Conservation (phyloP, 2,329 filamentous ascomycete genomes). For the Penicillium glabrum region DNA sequence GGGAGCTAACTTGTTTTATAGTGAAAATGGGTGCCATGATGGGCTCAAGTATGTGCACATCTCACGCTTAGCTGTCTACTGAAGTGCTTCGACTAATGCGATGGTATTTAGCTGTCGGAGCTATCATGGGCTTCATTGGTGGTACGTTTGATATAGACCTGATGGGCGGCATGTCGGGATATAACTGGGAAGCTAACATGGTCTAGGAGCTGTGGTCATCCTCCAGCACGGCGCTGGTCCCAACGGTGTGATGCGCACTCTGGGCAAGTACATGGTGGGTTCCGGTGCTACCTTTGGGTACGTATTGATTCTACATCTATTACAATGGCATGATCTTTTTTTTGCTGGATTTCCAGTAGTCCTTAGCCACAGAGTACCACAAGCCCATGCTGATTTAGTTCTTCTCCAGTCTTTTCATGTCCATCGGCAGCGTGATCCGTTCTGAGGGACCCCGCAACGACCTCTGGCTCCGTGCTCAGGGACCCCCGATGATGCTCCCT, state of each 20-base stretch:
- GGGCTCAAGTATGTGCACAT: constrained; percentile 78
- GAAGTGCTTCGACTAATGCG: constrained; percentile 16
- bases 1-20: constrained; percentile 45
- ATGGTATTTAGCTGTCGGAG: constrained; percentile 71
- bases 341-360: background rate
- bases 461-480: constrained; percentile 72
- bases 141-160: constrained; percentile 57
- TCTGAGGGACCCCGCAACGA: constrained; percentile 80
- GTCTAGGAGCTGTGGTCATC: constrained; percentile 81
- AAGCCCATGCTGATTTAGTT: background rate
- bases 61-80: background rate
- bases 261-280: constrained; percentile 95
- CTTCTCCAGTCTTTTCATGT: constrained; percentile 82
- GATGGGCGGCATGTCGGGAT: background rate
- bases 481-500: constrained; percentile 70
- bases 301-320: constrained; percentile 21
- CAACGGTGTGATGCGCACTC: constrained; percentile 88
- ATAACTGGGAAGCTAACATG: constrained; percentile 2
- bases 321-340: background rate
- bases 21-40: constrained; percentile 99
- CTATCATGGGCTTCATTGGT: constrained; percentile 97
- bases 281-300: constrained; percentile 97
- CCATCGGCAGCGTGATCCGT: constrained; percentile 93
- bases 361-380: background rate
- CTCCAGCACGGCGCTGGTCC: constrained; percentile 91